Evolutionary conservation across 257 asterid species (phyloP), one percentile per base, ranked within the genome.

Genomic region (Solanum corneliomulleri): DNA sequence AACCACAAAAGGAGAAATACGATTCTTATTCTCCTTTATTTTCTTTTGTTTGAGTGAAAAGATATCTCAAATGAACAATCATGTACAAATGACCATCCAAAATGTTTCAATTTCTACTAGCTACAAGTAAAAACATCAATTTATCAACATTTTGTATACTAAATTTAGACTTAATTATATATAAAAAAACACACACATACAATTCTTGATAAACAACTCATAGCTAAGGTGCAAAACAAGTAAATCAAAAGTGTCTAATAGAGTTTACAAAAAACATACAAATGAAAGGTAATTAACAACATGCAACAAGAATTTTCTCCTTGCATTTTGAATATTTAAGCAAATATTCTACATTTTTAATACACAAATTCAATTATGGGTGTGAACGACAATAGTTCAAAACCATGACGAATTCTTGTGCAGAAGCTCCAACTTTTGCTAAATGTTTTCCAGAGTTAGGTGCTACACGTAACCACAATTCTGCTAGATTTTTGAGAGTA

Each of bases 381-480:
- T 58, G 66, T 58, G 66, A 9, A 7, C 81, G 77, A 16, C 72
- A 70, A 74, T 90, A 90, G 1, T 86, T 31, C 25, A 90, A 35
- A 66, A 88, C 75, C 90, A 89, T 87, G 42, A 87, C 83, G 13
- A 87, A 89, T 6, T 90, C 91, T 23, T 83, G 10, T 5, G 87
- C 91, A 5, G 91, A 89, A 77, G 33, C 70, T 9, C 92, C 89
- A 4, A 86, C 89, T 5, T 42, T 44, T 11, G 75, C 66, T 7
- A 10, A 23, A 4, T 4, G 16, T 62, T n/a, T 85, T 4, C 75
- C 89, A 25, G 70, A 5, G 33, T 9, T 42, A 2, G 82, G 83
- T 58, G 66, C 69, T 76, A 87, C 75, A 44, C 75, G 23, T 62
- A 27, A 39, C 91, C 90, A 90, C 23, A 86, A 15, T 2, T 89